A percentile compares a stretch with the other conserved stretches of the same genome.
These are phyloP conservation scores for Russula sp. DNA, from an alignment of 768 basidiomycete species.

Conservation along the genomic window DNA sequence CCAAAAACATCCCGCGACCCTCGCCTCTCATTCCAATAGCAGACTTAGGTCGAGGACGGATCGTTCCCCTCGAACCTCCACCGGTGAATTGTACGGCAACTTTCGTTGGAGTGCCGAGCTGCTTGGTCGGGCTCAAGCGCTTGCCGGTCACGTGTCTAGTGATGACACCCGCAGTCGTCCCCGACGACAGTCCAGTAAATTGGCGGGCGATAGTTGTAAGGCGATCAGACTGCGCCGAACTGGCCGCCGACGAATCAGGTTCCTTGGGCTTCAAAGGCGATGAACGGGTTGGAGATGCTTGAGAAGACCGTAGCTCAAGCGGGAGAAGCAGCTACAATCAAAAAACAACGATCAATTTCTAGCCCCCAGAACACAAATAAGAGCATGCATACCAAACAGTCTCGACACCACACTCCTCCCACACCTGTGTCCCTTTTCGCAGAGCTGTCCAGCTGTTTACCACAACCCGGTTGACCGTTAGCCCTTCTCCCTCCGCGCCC, in stretches of 20 bases:
- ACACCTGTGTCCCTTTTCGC: slow-evolving; percentile 68
- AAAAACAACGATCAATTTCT: slow-evolving; percentile 6
- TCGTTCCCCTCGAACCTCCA: slow-evolving; percentile 27
- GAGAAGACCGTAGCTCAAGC: slow-evolving; percentile 41
- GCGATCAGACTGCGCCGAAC: slow-evolving; percentile 26
- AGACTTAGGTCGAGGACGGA: slow-evolving; percentile 64
- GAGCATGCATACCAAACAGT: slow-evolving; percentile 54
- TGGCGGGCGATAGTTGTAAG: slow-evolving; percentile 70
- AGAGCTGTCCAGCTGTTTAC: slow-evolving; percentile 77
- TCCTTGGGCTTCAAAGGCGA: slow-evolving; percentile 36
- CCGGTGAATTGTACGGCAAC: slow-evolving; percentile 42
- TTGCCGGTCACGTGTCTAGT: slow-evolving; percentile 61
- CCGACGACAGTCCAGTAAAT: slow-evolving; percentile 56
- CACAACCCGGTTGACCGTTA: slow-evolving; percentile 65
- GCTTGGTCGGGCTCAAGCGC: slow-evolving; percentile 59
- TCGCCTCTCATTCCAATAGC: slow-evolving; percentile 73
- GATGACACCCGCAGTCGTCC: slow-evolving; percentile 34
- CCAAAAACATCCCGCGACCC: slow-evolving; percentile 68
- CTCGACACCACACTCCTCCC: slow-evolving; percentile 69
- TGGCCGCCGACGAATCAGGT: slow-evolving; percentile 39
- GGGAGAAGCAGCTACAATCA: slow-evolving; percentile 51
- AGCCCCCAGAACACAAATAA: not conserved
- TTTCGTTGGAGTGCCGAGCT: slow-evolving; percentile 68
- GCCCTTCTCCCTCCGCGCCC: slow-evolving; percentile 42
- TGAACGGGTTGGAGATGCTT: slow-evolving; percentile 47